phyloP scores from a whole-genome alignment of 2,329 filamentous ascomycete genomes.

The Fonsecaea nubica region DNA sequence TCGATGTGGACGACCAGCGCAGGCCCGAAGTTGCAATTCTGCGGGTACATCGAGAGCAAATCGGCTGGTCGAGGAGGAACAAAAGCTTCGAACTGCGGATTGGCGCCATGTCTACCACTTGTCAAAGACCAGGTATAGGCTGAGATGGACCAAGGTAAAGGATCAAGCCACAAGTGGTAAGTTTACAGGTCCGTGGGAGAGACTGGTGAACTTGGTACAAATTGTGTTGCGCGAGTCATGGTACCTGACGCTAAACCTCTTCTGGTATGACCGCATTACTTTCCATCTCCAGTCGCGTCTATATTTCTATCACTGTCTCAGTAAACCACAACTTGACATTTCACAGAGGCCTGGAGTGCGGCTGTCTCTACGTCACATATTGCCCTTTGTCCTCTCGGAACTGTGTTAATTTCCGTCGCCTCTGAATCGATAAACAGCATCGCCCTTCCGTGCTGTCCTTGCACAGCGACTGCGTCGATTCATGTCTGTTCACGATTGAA shows the following conservation, averaged over 20 bases:
- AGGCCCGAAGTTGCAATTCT: conserved; percentile 33
- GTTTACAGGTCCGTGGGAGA: background rate
- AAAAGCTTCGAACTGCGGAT: conserved; percentile 13
- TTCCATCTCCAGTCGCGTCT: conserved; percentile 12
- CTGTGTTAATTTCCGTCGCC: background rate
- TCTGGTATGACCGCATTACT: conserved; percentile 6
- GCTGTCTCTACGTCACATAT: background rate
- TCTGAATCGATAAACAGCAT: background rate
- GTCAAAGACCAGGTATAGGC: background rate
- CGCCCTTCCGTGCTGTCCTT: background rate
- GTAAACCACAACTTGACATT: background rate
- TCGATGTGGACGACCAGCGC: conserved; percentile 49
- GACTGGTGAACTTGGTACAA: background rate
- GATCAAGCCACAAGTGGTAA: background rate
- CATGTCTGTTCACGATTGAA: conserved; percentile 26
- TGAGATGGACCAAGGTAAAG: background rate
- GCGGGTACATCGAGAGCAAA: conserved; percentile 31
- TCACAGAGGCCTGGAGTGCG: background rate
- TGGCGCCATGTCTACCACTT: conserved; percentile 6
- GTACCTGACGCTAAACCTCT: conserved; percentile 15
- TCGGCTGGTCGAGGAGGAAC: conserved; percentile 6
- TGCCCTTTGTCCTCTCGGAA: background rate
- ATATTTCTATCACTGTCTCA: conserved; percentile 1
- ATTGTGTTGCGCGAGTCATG: conserved; percentile 20
- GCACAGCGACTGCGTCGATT: conserved; percentile 12